Conservation (phyloP, 495 filamentous ascomycete species). For the Elasticomyces elasticus region DNA sequence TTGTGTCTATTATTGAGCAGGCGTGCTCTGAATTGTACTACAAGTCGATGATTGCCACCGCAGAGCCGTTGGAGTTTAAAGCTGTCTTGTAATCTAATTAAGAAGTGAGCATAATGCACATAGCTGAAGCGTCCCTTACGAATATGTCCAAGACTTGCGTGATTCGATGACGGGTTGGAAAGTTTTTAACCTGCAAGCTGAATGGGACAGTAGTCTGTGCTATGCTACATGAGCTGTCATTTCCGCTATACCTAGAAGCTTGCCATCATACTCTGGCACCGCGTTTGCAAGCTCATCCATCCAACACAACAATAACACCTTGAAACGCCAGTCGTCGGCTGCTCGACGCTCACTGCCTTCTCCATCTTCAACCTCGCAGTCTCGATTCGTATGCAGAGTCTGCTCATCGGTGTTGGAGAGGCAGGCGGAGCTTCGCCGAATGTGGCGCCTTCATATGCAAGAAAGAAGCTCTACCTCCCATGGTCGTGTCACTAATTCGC, state of each 20-base stretch:
- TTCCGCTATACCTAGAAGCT: no score
- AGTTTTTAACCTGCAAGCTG: neutral
- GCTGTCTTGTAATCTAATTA: neutral
- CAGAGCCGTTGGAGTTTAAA: constrained; percentile 3
- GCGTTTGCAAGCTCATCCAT: no score
- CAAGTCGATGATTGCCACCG: neutral
- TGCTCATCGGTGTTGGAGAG: constrained; percentile 13
- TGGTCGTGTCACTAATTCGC: neutral
- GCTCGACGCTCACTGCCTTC: constrained; percentile 9
- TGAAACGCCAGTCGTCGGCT: neutral
- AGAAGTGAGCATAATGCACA: no score
- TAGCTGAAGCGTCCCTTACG: no score
- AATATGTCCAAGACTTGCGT: no score
- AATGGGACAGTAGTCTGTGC: no score
- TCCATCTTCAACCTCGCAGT: constrained; percentile 15
- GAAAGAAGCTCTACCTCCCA: neutral
- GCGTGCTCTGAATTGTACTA: constrained; percentile 15
- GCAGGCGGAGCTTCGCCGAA: neutral
- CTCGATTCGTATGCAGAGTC: neutral
- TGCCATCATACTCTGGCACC: no score
- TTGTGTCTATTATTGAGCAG: constrained; percentile 11
- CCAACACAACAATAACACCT: neutral
- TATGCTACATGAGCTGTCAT: no score
- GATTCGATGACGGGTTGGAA: no score
- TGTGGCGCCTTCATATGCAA: no score